phyloP scores from a whole-genome alignment of 2,329 filamentous ascomycete genomes.

The Aspergillus brasiliensis region DNA sequence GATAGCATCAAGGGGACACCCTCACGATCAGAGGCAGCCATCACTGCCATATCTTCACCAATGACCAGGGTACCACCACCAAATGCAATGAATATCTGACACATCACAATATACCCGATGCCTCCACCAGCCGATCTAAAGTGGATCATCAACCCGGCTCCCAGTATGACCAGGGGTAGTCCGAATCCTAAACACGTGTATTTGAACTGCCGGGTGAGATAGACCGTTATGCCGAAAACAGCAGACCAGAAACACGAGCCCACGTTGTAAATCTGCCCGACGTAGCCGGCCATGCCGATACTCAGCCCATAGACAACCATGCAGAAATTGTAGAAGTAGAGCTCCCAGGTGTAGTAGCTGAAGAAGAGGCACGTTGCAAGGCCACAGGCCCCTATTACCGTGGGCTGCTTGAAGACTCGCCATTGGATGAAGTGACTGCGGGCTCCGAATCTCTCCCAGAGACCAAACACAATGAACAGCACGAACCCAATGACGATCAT shows the following conservation, averaged over 20 bases:
- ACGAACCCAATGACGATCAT: constrained; percentile 58
- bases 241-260: constrained; percentile 56
- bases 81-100: constrained; percentile 59
- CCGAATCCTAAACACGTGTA: constrained; percentile 54
- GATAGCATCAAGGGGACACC: constrained; percentile 53
- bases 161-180: constrained; percentile 55
- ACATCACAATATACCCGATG: constrained; percentile 57
- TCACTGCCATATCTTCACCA: constrained; percentile 60
- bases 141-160: constrained; percentile 58
- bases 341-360: constrained; percentile 56
- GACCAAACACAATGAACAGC: constrained; percentile 53
- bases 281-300: constrained; percentile 48
- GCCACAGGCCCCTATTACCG: constrained; percentile 55
- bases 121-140: constrained; percentile 54
- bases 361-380: constrained; percentile 53
- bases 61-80: constrained; percentile 59
- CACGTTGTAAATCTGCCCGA: constrained; percentile 56
- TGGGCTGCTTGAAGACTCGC: constrained; percentile 51
- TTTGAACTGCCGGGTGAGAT: constrained; percentile 56
- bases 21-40: constrained; percentile 57
- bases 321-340: constrained; percentile 58
- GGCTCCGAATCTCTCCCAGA: constrained; percentile 58
- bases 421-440: constrained; percentile 58
- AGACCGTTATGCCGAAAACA: constrained; percentile 53
- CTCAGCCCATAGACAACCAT: constrained; percentile 54